phyloP scores from a whole-genome alignment of 2,329 filamentous ascomycete genomes.

The Paramyrothecium sp. region DNA sequence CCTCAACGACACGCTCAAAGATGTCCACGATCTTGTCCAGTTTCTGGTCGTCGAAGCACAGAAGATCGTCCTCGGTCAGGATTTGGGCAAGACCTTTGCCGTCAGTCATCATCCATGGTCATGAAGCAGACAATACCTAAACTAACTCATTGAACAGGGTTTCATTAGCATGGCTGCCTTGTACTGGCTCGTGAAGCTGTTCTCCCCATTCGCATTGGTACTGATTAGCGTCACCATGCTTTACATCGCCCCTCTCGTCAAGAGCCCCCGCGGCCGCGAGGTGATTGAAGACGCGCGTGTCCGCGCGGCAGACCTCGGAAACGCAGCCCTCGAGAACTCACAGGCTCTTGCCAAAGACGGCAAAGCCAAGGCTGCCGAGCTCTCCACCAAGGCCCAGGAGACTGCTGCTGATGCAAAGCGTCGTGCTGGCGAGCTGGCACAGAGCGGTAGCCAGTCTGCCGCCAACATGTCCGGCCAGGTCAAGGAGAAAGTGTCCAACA shows the following conservation, averaged over 20 bases:
- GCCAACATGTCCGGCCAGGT: constrained; percentile 1
- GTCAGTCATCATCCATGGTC: neutral
- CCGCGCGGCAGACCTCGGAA: constrained; percentile 12
- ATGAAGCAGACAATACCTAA: neutral
- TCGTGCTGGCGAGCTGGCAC: neutral
- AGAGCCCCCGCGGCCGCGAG: constrained; percentile 8
- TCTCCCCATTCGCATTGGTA: constrained; percentile 12
- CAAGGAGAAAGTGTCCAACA: neutral
- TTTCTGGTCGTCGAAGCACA: constrained; percentile 11
- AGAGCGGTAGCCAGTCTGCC: constrained; percentile 9
- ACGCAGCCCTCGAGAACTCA: constrained; percentile 10
- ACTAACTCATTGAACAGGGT: constrained; percentile 5
- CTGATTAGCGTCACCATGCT: constrained; percentile 10
- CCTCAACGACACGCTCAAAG: constrained; percentile 14
- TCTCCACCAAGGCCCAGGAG: constrained; percentile 12
- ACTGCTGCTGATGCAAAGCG: neutral
- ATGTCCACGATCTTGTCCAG: constrained; percentile 16
- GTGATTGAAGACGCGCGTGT: constrained; percentile 8
- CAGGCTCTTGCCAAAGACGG: constrained; percentile 8
- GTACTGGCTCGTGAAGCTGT: constrained; percentile 12
- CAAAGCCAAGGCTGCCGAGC: constrained; percentile 8
- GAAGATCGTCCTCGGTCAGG: constrained; percentile 10
- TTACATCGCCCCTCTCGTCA: constrained; percentile 14
- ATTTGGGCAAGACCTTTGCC: constrained; percentile 12
- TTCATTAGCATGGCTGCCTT: constrained; percentile 5